Evolutionary conservation across 306 rosid species (phyloP), one percentile per base, ranked within the genome.

Genomic region (Vigna mungo): DNA sequence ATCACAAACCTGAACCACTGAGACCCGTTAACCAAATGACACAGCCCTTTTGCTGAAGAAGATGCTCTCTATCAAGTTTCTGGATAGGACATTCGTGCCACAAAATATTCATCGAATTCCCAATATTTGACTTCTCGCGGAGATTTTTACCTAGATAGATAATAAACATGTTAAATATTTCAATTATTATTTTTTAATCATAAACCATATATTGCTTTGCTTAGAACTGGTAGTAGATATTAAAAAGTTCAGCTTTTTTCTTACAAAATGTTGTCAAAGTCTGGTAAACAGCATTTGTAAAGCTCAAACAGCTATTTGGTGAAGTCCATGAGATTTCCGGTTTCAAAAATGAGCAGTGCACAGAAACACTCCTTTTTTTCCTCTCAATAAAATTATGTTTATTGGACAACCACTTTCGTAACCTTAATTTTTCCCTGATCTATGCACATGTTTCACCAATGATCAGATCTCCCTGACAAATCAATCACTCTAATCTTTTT

Each of bases 21-120:
- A 94, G 96, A 83, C 98, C 98, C 21, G 98, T 94, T 76, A 94
- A 78, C 98, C 98, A 94, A 80, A 94, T 82, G 80, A 87, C 97
- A 73, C 98, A 94, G 56, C 98, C 98, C 79, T 80, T 94, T 76
- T 94, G 98, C 85, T 88, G 88, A 84, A 90, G 96, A 66, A 94
- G 83, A 48, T 76, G 44, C 71, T 94, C 89, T 86, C 97, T 88
- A 55, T 94, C 95, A 77, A 12, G 81, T 78, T 90, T 94, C 80
- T 82, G 93, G 56, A 94, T 79, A 2, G 93, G 77, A 71, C 90
- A 37, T 58, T 87, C 88, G 78, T 92, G 98, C 98, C 97, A 94
- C 67, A 84, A 78, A 44, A 94, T 85, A 85, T 94, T 92, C 30
- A 87, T 84, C 5, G 98, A 89, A 51, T 87, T 89, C 88, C 88